A percentile compares a stretch with the other conserved stretches of the same genome.
Evolutionary conservation across 148 eudicot species (phyloP).

Genomic region (Rheum nobile): DNA sequence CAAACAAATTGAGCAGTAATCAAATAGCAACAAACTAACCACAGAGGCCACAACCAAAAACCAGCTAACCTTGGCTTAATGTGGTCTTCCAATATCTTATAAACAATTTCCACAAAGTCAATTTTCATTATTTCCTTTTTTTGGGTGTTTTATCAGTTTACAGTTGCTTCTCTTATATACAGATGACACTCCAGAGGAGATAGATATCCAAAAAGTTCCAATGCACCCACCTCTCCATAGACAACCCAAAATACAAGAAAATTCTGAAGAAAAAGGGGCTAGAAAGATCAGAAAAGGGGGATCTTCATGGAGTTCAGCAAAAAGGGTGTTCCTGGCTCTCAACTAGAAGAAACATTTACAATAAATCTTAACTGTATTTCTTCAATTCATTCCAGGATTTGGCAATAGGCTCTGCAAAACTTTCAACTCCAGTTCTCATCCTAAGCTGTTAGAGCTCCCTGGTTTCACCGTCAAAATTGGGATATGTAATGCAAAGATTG

Average conservation of each 20-base stretch:
- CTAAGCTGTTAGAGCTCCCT: not conserved
- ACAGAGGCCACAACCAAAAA: not conserved
- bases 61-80: not conserved
- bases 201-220: not conserved
- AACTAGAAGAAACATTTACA: not conserved
- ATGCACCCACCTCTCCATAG: conserved; percentile 6
- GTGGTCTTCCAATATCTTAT: not conserved
- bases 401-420: conserved; percentile 1
- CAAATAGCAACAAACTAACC: not conserved
- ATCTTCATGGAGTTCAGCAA: not conserved
- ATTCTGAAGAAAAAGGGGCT: not conserved
- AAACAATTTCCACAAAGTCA: not conserved
- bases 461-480: conserved; percentile 5
- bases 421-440: conserved; percentile 1
- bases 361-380: not conserved
- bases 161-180: conserved; percentile 1
- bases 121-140: not conserved
- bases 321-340: not conserved
- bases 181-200: not conserved
- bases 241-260: conserved; percentile 1
- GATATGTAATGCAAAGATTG: not conserved
- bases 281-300: not conserved
- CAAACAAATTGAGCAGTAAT: not conserved
- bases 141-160: not conserved
- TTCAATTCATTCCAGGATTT: not conserved